Percentiles rank a stretch among this genome's conserved stretches.
phyloP scores from a whole-genome alignment of 306 rosid genomes.

The Vigna reflexopilosa region DNA sequence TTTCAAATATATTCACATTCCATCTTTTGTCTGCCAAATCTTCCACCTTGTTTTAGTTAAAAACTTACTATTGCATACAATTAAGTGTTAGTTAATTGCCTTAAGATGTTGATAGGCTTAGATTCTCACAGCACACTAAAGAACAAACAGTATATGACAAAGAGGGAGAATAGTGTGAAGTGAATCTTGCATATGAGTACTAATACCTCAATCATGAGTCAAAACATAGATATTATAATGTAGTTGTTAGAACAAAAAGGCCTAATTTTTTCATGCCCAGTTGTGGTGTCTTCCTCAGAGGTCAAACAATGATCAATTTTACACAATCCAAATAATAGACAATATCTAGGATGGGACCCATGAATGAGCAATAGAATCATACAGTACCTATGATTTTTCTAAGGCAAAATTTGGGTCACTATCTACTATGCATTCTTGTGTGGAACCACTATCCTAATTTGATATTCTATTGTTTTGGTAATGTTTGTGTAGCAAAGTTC shows the following conservation, averaged over 20 bases:
- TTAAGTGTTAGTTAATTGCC: background rate
- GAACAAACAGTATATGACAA: conserved; percentile 50
- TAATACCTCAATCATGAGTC: conserved; percentile 45
- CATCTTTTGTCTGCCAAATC: background rate
- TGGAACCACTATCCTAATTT: conserved; percentile 38
- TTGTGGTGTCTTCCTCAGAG: conserved; percentile 41
- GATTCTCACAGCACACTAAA: conserved; percentile 41
- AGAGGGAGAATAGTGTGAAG: conserved; percentile 30
- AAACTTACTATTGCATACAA: background rate
- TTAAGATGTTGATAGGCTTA: conserved; percentile 7
- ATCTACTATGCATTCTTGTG: conserved; percentile 31
- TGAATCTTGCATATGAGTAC: conserved; percentile 35
- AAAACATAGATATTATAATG: conserved; percentile 25
- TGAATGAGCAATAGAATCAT: conserved; percentile 26
- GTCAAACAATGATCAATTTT: conserved; percentile 57
- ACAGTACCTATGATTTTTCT: conserved; percentile 8
- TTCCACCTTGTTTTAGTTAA: conserved; percentile 17
- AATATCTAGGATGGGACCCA: conserved; percentile 53
- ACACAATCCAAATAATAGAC: conserved; percentile 49
- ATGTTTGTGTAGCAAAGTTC: conserved; percentile 6
- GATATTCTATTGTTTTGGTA: conserved; percentile 22
- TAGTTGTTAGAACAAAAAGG: conserved; percentile 44
- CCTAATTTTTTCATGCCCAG: conserved; percentile 43
- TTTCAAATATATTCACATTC: conserved; percentile 1
- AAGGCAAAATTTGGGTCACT: conserved; percentile 24